Percentiles rank a stretch among this genome's conserved stretches.
Evolutionary conservation across 2,329 filamentous ascomycete species (phyloP).

Genomic region (Neofusicoccum ribis): DNA sequence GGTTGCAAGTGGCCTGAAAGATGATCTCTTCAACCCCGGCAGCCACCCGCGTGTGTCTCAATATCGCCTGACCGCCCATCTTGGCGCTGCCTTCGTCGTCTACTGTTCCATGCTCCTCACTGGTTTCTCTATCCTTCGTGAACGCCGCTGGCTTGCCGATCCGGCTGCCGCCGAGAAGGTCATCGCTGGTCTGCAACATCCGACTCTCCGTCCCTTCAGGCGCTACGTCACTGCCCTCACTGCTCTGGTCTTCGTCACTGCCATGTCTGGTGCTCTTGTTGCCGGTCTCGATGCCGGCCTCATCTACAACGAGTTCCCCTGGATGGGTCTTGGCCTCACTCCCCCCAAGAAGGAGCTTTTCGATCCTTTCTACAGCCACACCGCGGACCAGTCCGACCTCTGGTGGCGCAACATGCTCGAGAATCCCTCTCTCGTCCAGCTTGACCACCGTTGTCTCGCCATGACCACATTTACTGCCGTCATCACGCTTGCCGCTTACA

Average conservation of each 20-base stretch:
- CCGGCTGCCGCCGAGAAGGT: slow-evolving; percentile 62
- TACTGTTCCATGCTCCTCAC: slow-evolving; percentile 94
- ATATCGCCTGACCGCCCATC: slow-evolving; percentile 86
- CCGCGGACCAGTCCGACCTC: slow-evolving; percentile 75
- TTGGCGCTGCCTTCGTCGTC: slow-evolving; percentile 87
- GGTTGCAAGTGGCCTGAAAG: slow-evolving; percentile 94
- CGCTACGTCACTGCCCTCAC: slow-evolving; percentile 70
- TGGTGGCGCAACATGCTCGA: slow-evolving; percentile 98
- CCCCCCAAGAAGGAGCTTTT: slow-evolving; percentile 83
- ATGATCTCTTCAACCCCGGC: slow-evolving; percentile 90
- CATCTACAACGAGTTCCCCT: slow-evolving; percentile 98
- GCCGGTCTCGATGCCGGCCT: slow-evolving; percentile 93
- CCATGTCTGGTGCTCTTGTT: slow-evolving; percentile 90
- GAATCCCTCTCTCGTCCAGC: slow-evolving; percentile 92
- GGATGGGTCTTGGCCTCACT: slow-evolving; percentile 82
- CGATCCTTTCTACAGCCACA: slow-evolving; percentile 80
- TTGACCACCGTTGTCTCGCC: slow-evolving; percentile 91
- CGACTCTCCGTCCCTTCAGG: slow-evolving; percentile 72
- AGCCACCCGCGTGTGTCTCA: slow-evolving; percentile 91
- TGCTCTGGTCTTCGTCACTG: slow-evolving; percentile 79
- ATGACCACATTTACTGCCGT: slow-evolving; percentile 84
- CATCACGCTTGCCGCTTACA: slow-evolving; percentile 77
- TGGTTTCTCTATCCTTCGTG: slow-evolving; percentile 79
- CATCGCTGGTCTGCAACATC: slow-evolving; percentile 63
- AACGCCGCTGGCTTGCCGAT: slow-evolving; percentile 64